Evolutionary conservation across 768 basidiomycete species (phyloP).

Genomic region (Dictyophora rubrovolvata): DNA sequence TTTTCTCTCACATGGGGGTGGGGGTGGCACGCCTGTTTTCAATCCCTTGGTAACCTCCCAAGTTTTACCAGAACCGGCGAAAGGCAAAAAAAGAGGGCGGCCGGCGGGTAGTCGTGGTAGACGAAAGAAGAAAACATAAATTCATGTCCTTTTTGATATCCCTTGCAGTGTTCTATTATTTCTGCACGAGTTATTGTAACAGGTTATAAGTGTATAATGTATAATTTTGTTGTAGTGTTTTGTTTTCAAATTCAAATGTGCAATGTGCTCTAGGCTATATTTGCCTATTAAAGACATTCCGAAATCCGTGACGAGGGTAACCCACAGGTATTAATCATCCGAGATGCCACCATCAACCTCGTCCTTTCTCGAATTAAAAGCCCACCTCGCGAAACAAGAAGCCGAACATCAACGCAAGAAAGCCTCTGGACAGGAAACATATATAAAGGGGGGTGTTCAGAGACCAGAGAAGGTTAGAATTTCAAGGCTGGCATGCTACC

Average conservation of each 20-base stretch:
- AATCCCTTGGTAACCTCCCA: constrained; percentile 14
- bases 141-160: neutral
- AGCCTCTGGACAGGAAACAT: constrained; percentile 40
- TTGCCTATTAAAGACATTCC: no score
- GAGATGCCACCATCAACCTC: constrained; percentile 8
- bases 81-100: neutral
- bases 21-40: constrained; percentile 57
- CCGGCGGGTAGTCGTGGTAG: neutral
- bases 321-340: no score
- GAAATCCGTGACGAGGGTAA: no score
- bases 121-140: neutral
- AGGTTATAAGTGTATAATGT: no score
- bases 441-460: constrained; percentile 52
- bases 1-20: constrained; percentile 69
- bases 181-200: neutral
- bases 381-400: constrained; percentile 39
- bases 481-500: neutral
- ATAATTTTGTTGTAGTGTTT: no score
- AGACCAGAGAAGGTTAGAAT: constrained; percentile 56
- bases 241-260: no score
- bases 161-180: neutral
- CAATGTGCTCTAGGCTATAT: no score
- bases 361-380: constrained; percentile 78
- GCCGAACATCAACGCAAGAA: constrained; percentile 54
- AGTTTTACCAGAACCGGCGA: neutral